Conservation (phyloP, 139 green algal genomes). For the Marvania coccoides region DNA sequence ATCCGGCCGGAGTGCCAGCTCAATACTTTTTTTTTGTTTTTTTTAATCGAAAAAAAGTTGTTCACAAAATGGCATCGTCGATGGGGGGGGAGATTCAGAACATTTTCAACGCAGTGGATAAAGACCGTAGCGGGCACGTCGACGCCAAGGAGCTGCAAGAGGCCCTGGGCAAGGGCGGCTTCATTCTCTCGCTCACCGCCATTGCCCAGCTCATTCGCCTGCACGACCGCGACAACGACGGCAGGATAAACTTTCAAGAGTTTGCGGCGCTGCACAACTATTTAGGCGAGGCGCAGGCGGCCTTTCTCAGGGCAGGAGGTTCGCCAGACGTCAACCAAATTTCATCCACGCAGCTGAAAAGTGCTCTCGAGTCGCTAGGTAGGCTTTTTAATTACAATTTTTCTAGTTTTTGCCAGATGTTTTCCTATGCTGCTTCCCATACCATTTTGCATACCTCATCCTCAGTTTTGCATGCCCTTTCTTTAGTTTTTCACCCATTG, state of each 20-base stretch:
- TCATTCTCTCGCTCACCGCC: not conserved
- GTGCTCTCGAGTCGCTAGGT: not conserved
- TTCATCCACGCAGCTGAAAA: not conserved
- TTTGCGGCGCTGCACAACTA: not conserved
- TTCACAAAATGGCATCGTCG: no score
- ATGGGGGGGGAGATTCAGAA: not conserved
- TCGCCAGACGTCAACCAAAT: not conserved
- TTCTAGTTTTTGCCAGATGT: no score
- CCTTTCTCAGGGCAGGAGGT: not conserved
- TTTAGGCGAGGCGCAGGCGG: not conserved
- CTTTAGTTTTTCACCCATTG: no score
- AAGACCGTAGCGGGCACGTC: not conserved
- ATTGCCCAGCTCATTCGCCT: not conserved
- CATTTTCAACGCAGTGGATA: not conserved
- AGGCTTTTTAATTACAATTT: no score
- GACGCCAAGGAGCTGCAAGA: not conserved
- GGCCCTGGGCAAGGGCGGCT: not conserved
- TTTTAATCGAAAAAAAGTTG: no score
- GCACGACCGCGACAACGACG: not conserved
- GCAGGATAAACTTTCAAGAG: constrained; percentile 1
- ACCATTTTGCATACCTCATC: no score
- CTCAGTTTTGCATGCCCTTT: no score
- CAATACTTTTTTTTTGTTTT: no score
- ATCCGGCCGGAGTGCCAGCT: no score
- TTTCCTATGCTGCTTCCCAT: no score